Percentiles rank a stretch among this genome's conserved stretches.
phyloP scores from a whole-genome alignment of 495 filamentous ascomycete species.

The Xylaria venustula region DNA sequence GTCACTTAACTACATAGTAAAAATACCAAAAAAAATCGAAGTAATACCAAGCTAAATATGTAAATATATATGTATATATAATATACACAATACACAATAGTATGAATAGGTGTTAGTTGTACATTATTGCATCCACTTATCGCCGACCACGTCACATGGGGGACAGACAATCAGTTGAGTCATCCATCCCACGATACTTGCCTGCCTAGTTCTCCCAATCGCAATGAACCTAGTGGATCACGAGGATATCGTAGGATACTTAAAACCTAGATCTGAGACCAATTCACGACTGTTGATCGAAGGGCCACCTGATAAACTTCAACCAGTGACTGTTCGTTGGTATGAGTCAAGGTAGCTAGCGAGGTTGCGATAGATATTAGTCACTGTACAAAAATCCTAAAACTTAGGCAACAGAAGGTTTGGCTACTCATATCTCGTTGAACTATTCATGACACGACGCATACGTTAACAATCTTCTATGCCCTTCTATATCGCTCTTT shows the following conservation, averaged over 20 bases:
- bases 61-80: too few relatives aligned
- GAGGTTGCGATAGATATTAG: too few relatives aligned
- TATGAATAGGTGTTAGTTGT: too few relatives aligned
- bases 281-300: neutral
- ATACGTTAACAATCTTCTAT: neutral
- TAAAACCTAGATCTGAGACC: too few relatives aligned
- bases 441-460: neutral
- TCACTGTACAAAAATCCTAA: too few relatives aligned
- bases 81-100: too few relatives aligned
- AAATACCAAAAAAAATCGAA: too few relatives aligned
- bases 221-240: neutral
- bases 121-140: neutral
- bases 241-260: neutral
- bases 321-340: too few relatives aligned
- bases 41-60: too few relatives aligned
- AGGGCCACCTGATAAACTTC: too few relatives aligned
- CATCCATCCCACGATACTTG: neutral
- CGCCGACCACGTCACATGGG: conserved; percentile 10
- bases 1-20: too few relatives aligned
- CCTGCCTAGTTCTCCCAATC: neutral
- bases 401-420: neutral
- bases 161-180: neutral
- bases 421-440: neutral
- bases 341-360: too few relatives aligned
- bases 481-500: neutral